phyloP scores from a whole-genome alignment of 495 filamentous ascomycete species.

The Acidiella bohemica region DNA sequence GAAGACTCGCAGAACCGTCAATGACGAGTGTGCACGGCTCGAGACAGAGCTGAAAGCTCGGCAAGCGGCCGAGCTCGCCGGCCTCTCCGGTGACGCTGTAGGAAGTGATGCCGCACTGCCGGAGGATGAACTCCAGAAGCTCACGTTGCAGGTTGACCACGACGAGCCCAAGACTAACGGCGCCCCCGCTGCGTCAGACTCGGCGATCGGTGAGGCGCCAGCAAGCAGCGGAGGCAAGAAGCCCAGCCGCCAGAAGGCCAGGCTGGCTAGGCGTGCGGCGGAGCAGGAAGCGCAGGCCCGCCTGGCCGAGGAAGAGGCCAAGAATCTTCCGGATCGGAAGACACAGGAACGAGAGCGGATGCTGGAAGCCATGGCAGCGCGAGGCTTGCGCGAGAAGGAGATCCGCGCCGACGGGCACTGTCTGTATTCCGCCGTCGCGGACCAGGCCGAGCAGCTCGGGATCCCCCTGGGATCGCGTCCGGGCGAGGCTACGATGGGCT shows the following conservation, averaged over 20 bases:
- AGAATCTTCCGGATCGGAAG: constrained; percentile 58
- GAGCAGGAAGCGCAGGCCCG: constrained; percentile 56
- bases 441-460: constrained; percentile 47
- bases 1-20: constrained; percentile 83
- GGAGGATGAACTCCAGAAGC: constrained; percentile 15
- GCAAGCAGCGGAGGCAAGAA: constrained; percentile 39
- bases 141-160: constrained; percentile 5
- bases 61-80: constrained; percentile 45
- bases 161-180: constrained; percentile 12
- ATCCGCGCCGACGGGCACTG: constrained; percentile 90
- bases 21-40: constrained; percentile 38
- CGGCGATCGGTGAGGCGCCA: constrained; percentile 4
- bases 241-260: constrained; percentile 80
- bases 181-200: constrained; percentile 8
- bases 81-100: constrained; percentile 36
- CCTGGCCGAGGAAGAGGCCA: constrained; percentile 61
- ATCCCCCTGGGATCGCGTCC: constrained; percentile 35
- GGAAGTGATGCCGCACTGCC: neutral
- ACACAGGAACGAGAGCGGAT: constrained; percentile 58
- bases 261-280: constrained; percentile 75
- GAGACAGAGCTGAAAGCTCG: constrained; percentile 27
- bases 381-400: constrained; percentile 57
- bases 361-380: constrained; percentile 44
- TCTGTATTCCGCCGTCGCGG: constrained; percentile 84
- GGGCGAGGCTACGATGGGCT: constrained; percentile 23